Base-by-base conservation (phyloP, 139 green algal genomes). In the Zygnema circumcarinatum region DNA sequence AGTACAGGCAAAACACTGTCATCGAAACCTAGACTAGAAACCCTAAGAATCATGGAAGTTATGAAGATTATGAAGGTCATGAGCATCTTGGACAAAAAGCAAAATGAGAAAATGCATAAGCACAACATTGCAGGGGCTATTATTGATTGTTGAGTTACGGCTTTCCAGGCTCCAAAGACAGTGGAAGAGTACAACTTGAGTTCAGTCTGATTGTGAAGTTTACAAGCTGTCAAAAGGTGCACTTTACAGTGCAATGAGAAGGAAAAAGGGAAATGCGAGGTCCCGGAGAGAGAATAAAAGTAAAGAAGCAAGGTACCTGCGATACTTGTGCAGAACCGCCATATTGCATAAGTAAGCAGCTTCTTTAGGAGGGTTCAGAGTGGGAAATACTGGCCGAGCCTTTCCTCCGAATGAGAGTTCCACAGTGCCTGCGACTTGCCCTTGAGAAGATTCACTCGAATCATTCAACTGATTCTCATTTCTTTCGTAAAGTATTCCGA, bases 261-360 rank as follows among this genome's bases (percentile, higher is more conserved):
- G n/a, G n/a, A n/a, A n/a, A n/a, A n/a, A n/a, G n/a, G n/a, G n/a
- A n/a, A n/a, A n/a, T n/a, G n/a, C n/a, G n/a, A n/a, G n/a, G n/a
- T n/a, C n/a, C n/a, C n/a, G n/a, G n/a, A n/a, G n/a, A n/a, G n/a
- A n/a, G n/a, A n/a, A n/a, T n/a, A n/a, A n/a, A n/a, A n/a, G n/a
- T n/a, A n/a, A n/a, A n/a, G n/a, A n/a, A n/a, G n/a, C n/a, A n/a
- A n/a, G n/a, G n/a, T n/a, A 89, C 78, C 84, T 39, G 32, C 84
- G 39, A 56, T 62, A 79, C 2, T 29, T 21, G 52, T 52, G 40
- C 0, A 29, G 53, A 35, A 90, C 67, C 32, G 86, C 86, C 86
- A 90, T 90, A 81, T 90, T 90, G 81, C 86, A 90, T 20, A 90
- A 53, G 81, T 90, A 90, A n/a, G 86, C 41, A 32, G 80, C 41